Evolutionary conservation across 192 early-diverging fungal genomes (phyloP), one percentile per base, ranked within the genome.

Genomic region (Backusella luteola): DNA sequence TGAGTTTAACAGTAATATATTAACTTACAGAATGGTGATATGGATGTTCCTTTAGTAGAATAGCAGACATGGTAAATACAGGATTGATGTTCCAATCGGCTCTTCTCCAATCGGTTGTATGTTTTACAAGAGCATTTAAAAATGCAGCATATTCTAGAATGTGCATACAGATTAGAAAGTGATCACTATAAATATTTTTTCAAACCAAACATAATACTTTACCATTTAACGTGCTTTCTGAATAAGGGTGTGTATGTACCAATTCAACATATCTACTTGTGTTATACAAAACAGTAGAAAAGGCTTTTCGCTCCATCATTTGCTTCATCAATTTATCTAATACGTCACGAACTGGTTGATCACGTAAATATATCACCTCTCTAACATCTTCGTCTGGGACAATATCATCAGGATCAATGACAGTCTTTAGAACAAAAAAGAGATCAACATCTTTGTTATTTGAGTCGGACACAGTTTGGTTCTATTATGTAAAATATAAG

Each of bases 321-420:
- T 85, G 85, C 38, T 88, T 88, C 67, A 90, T 77, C 35, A 86
- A 74, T 46, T 85, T 84, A 38, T 90, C 87, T 12, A 90, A 36
- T 21, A 90, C 88, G 69, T 90, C 89, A 14, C 84, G 80, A 29
- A 90, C 78, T 39, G 89, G 89, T 34, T 90, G 87, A 66, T 88
- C 87, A 4, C 85, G 84, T 11, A 90, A 76, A 78, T 85, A 86
- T 6, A 81, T 76, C 32, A 63, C 76, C 32, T 78, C 75, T 44
- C 44, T 26, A 9, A 67, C 49, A 3, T 75, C 81, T 71, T 87
- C 85, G 4, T 71, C 72, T 8, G 84, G 82, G 7, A 90, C 83
- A 70, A 84, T 76, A 69, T 88, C 87, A 67, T 81, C 76, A 23
- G 85, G 80, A 7, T 83, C 82, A 66, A 88, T 81, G 3, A 88